phyloP scores from a whole-genome alignment of 192 early-diverging fungal genomes.

The Coemansia asiatica region DNA sequence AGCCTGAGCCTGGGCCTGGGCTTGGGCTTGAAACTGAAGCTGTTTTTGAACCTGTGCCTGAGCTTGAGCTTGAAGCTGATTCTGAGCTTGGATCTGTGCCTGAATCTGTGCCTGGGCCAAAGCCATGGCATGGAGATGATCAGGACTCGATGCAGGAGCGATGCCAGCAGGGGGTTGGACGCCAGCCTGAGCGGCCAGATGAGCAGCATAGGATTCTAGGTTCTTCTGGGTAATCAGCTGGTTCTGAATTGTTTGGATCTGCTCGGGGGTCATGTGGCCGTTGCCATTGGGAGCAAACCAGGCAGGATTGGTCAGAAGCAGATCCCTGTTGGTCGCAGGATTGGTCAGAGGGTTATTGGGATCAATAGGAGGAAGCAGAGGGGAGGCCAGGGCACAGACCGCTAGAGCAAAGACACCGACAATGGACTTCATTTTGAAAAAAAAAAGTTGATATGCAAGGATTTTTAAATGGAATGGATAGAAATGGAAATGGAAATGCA shows the following conservation, averaged over 20 bases:
- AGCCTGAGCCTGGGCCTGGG: slow-evolving; percentile 41
- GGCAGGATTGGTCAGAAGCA: slow-evolving; percentile 38
- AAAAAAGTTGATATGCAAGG: background rate
- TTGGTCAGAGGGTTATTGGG: slow-evolving; percentile 50
- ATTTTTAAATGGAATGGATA: background rate
- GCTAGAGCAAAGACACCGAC: slow-evolving; percentile 37
- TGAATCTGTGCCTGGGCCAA: slow-evolving; percentile 46
- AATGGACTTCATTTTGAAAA: slow-evolving; percentile 39
- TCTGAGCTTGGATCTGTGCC: slow-evolving; percentile 23
- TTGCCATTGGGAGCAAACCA: slow-evolving; percentile 13
- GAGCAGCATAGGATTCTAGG: slow-evolving; percentile 45
- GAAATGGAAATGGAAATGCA: background rate
- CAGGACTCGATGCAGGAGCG: slow-evolving; percentile 13
- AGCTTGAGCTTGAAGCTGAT: slow-evolving; percentile 42
- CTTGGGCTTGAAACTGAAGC: slow-evolving; percentile 45
- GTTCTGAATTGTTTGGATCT: slow-evolving; percentile 45
- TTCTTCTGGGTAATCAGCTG: slow-evolving; percentile 50
- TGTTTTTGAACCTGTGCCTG: slow-evolving; percentile 50
- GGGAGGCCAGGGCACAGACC: slow-evolving; percentile 29
- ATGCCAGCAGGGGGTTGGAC: slow-evolving; percentile 47
- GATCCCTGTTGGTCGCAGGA: slow-evolving; percentile 44
- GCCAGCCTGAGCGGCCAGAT: slow-evolving; percentile 46
- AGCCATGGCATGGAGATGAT: slow-evolving; percentile 22
- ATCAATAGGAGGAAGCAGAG: slow-evolving; percentile 35
- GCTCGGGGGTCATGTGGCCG: slow-evolving; percentile 34